Evolutionary conservation across 257 asterid genomes (phyloP).

Genomic region (Solanum pinnatisectum): DNA sequence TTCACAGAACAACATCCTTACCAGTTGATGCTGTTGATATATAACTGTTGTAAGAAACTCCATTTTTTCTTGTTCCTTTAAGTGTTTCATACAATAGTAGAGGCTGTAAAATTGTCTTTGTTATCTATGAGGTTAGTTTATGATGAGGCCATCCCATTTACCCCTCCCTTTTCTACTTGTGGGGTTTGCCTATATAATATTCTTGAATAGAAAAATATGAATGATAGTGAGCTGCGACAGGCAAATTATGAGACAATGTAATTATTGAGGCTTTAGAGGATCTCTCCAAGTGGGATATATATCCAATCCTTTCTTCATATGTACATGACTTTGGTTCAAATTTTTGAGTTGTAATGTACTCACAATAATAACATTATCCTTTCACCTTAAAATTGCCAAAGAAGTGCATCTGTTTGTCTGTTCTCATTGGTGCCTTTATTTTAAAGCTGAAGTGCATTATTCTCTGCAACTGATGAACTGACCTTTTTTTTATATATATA

Average conservation of each 20-base stretch:
- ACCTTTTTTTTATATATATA: neutral
- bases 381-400: slow-evolving; percentile 2
- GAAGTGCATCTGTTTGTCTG: neutral
- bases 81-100: neutral
- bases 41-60: neutral
- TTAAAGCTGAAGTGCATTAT: neutral
- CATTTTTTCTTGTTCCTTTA: neutral
- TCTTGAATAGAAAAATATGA: neutral
- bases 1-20: slow-evolving; percentile 25
- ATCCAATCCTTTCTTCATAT: neutral
- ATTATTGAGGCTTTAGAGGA: slow-evolving; percentile 7
- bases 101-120: neutral
- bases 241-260: slow-evolving; percentile 7
- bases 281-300: neutral
- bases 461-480: neutral
- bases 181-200: neutral
- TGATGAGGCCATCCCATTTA: neutral
- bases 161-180: neutral
- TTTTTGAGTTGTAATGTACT: neutral
- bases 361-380: neutral
- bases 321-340: neutral
- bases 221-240: neutral
- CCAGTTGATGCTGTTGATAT: slow-evolving; percentile 25
- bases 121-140: neutral
- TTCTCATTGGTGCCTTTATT: neutral